Evolutionary conservation across 2,329 filamentous ascomycete species (phyloP).

Genomic region (Claviceps fusiformis): DNA sequence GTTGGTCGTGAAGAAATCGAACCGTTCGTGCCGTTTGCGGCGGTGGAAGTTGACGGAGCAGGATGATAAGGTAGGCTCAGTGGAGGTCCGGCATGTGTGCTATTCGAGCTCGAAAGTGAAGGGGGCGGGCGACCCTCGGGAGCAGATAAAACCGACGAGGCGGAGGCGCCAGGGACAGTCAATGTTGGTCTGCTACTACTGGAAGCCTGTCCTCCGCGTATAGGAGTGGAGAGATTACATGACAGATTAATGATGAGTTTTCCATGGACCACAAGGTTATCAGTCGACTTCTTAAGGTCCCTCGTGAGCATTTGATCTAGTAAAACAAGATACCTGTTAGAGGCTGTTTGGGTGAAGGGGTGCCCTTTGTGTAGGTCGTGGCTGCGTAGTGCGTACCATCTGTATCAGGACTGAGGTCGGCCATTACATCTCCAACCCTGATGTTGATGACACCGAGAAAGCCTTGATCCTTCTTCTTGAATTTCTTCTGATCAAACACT

Average conservation of each 20-base stretch:
- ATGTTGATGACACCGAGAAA: constrained; percentile 98
- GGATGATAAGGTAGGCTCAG: constrained; percentile 31
- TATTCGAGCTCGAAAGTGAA: constrained; percentile 36
- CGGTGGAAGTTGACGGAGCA: constrained; percentile 31
- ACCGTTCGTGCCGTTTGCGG: constrained; percentile 16
- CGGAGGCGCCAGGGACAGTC: constrained; percentile 29
- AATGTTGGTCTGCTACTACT: constrained; percentile 34
- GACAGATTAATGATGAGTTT: constrained; percentile 95
- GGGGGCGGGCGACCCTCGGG: constrained; percentile 39
- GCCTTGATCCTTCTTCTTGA: constrained; percentile 99
- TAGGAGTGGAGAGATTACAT: constrained; percentile 67
- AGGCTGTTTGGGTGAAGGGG: constrained; percentile 10
- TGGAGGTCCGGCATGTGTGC: constrained; percentile 26
- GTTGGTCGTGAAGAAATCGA: constrained; percentile 18
- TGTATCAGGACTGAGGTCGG: constrained; percentile 70
- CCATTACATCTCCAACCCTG: constrained; percentile 80
- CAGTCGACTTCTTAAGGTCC: constrained; percentile 94
- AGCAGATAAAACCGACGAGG: constrained; percentile 28
- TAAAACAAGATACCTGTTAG: constrained; percentile 12
- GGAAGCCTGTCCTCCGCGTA: constrained; percentile 35
- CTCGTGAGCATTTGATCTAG: constrained; percentile 97
- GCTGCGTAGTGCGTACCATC: constrained; percentile 56
- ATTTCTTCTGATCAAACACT: constrained; percentile 99
- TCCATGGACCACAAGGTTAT: constrained; percentile 94
- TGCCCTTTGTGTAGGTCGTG: too few species aligned